A percentile compares a stretch with the other conserved stretches of the same genome.
phyloP scores from a whole-genome alignment of 2,329 filamentous ascomycete species.

The Catunica adiposa region DNA sequence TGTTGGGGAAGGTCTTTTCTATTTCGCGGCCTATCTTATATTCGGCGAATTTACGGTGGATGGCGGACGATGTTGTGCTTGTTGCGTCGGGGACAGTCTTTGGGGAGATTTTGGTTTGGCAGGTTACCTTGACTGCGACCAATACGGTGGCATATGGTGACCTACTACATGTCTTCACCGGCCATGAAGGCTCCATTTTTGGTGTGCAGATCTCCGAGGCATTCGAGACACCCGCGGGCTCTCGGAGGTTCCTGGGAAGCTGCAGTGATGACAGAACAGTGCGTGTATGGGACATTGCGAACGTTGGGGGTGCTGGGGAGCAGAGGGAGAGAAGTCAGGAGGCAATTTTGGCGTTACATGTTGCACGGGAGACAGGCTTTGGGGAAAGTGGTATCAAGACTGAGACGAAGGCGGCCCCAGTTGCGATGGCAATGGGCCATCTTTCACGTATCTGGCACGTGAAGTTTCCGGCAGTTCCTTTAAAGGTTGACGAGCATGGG shows the following conservation, averaged over 20 bases:
- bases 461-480: constrained; percentile 36
- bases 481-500: constrained; percentile 11
- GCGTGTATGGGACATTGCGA: constrained; percentile 67
- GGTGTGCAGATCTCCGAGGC: constrained; percentile 61
- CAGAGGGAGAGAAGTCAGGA: too few species aligned
- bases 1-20: constrained; percentile 36
- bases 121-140: constrained; percentile 31
- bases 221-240: constrained; percentile 22
- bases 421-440: constrained; percentile 73
- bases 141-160: constrained; percentile 20
- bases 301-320: too few species aligned
- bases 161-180: constrained; percentile 38
- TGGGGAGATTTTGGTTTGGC: constrained; percentile 86
- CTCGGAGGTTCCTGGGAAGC: constrained; percentile 56
- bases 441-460: constrained; percentile 80
- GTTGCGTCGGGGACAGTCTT: constrained; percentile 86
- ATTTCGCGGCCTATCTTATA: constrained; percentile 76
- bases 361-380: constrained; percentile 46
- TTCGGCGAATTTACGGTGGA: constrained; percentile 57
- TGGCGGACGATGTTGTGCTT: constrained; percentile 42
- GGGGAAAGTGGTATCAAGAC: constrained; percentile 21
- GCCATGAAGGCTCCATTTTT: constrained; percentile 87
- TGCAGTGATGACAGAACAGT: constrained; percentile 93
- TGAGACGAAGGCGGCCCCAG: constrained; percentile 20
- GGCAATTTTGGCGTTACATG: constrained; percentile 21